A percentile compares a stretch with the other conserved stretches of the same genome.
phyloP scores from a whole-genome alignment of 441 rosid genomes.

The Mallotus japonicus region DNA sequence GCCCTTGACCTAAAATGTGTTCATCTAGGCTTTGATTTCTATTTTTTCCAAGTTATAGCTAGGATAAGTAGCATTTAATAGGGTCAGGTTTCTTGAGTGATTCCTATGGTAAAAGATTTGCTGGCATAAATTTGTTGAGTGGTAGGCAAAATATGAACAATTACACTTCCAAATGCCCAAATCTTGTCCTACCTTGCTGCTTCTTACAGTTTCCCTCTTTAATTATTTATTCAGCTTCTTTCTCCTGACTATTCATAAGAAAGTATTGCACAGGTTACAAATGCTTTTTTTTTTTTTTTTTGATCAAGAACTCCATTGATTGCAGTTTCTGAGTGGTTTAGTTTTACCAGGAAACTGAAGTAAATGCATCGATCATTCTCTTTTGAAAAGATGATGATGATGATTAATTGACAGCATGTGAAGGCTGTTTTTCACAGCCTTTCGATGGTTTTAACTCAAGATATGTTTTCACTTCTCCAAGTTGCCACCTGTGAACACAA shows the following conservation, averaged over 20 bases:
- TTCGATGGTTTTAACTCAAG: not conserved
- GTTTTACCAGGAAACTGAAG: no score
- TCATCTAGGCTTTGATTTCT: not conserved
- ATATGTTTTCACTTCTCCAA: not conserved
- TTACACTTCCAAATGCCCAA: not conserved
- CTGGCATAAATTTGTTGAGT: not conserved
- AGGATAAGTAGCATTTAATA: not conserved
- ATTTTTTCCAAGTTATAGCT: not conserved
- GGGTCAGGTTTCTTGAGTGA: not conserved
- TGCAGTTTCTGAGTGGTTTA: no score
- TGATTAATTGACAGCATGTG: not conserved
- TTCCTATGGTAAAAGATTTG: not conserved
- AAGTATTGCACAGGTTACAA: not conserved
- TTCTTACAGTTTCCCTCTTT: not conserved
- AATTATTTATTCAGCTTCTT: not conserved
- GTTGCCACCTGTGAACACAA: not conserved
- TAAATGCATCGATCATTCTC: not conserved
- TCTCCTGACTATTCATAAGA: not conserved
- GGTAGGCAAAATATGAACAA: not conserved
- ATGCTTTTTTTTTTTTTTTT: no score
- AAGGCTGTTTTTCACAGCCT: not conserved
- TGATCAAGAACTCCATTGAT: no score
- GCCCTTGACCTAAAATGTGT: not conserved
- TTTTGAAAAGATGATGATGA: not conserved
- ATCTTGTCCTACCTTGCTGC: not conserved